Conservation (phyloP, 495 filamentous ascomycete genomes). For the Neurospora sp. region DNA sequence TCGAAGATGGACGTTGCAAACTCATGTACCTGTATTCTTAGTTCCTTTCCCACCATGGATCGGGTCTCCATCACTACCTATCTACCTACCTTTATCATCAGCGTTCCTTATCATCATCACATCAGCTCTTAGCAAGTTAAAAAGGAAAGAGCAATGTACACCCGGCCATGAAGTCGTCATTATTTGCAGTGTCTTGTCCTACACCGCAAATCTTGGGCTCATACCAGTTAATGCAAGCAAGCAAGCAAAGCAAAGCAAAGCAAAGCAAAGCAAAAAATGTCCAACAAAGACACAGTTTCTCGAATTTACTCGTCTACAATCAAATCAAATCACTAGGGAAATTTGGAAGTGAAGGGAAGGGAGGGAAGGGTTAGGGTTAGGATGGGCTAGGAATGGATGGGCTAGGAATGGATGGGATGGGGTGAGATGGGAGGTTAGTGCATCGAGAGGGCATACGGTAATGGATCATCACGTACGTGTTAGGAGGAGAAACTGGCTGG, state of each 20-base stretch:
- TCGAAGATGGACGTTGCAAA: background rate
- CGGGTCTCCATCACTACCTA: background rate
- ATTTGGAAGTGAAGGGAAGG: background rate
- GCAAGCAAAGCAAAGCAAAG: too few relatives aligned
- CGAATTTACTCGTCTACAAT: background rate
- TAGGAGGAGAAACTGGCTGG: background rate
- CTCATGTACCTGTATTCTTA: background rate
- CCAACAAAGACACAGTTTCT: background rate
- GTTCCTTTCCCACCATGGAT: background rate
- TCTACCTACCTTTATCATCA: background rate
- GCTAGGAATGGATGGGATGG: background rate
- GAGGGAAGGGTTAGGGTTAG: background rate
- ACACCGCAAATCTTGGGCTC: background rate
- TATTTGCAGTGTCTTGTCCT: background rate
- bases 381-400: background rate
- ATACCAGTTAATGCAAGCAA: too few relatives aligned
- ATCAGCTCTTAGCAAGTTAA: background rate
- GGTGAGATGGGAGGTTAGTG: background rate
- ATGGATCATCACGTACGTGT: background rate
- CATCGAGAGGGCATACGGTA: background rate
- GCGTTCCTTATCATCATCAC: background rate
- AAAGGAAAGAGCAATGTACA: background rate
- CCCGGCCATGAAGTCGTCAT: background rate
- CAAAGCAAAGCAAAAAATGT: too few relatives aligned
- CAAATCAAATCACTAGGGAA: background rate